Evolutionary conservation across 177 flowering plant genomes (phyloP).

Genomic region (Vitis hybrid): DNA sequence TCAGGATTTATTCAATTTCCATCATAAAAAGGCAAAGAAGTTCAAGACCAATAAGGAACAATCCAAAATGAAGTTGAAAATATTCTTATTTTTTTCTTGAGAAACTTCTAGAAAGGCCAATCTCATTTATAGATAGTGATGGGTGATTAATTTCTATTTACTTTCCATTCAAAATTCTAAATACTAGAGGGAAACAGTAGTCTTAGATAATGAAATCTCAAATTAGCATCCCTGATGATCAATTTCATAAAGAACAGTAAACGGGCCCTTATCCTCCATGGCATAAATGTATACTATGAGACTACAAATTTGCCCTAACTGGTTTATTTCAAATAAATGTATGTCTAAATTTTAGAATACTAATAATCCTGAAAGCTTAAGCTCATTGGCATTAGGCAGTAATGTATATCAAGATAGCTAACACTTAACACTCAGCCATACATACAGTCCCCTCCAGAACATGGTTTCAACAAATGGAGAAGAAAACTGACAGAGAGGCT

Average conservation of each 20-base stretch:
- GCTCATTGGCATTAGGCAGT: too few species aligned
- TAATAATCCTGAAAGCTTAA: too few species aligned
- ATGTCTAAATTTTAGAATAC: too few species aligned
- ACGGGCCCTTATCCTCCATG: neutral
- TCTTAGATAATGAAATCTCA: neutral
- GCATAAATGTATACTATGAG: neutral
- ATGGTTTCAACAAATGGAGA: too few species aligned
- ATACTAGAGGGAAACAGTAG: neutral
- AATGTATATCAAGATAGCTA: too few species aligned
- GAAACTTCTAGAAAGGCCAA: neutral
- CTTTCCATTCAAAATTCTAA: neutral
- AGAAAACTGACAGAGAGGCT: too few species aligned
- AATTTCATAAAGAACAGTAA: neutral
- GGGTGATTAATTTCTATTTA: neutral
- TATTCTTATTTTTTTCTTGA: neutral
- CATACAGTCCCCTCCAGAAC: too few species aligned
- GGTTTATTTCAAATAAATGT: neutral
- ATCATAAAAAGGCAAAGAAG: neutral
- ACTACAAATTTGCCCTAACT: neutral
- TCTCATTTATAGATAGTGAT: neutral
- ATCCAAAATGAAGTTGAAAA: neutral
- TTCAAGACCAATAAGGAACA: neutral
- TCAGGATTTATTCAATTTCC: neutral
- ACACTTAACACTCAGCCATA: too few species aligned
- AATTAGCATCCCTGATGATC: neutral